These are phyloP conservation scores for Mortierella sp. DNA, from an alignment of 371 early-diverging fungal genomes.

Conservation along the genomic window DNA sequence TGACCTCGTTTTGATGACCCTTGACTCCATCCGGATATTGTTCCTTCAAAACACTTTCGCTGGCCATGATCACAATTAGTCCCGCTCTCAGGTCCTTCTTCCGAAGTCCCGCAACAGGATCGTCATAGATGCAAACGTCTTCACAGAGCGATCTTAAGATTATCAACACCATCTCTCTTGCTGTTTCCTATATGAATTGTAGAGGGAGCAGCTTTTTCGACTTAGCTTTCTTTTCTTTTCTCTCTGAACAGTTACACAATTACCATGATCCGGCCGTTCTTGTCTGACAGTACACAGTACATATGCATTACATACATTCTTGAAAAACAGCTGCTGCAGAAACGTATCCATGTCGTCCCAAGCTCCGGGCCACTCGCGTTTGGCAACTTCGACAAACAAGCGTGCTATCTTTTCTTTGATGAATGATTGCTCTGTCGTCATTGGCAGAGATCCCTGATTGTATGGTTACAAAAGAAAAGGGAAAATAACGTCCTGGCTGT, in stretches of 20 bases:
- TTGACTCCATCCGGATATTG: constrained; percentile 56
- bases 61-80: constrained; percentile 53
- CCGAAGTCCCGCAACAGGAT: constrained; percentile 60
- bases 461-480: background rate
- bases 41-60: constrained; percentile 32
- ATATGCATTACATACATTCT: constrained; percentile 58
- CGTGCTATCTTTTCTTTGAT: constrained; percentile 63
- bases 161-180: constrained; percentile 57
- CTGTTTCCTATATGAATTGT: constrained; percentile 54
- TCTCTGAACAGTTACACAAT: too few species aligned
- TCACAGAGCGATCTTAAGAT: constrained; percentile 60
- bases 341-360: constrained; percentile 65
- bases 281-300: too few species aligned
- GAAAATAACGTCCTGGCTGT: too few species aligned
- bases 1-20: constrained; percentile 32
- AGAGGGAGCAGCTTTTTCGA: too few species aligned
- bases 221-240: too few species aligned
- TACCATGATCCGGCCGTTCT: too few species aligned
- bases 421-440: constrained; percentile 41
- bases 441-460: constrained; percentile 22
- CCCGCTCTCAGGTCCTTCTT: constrained; percentile 63
- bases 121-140: constrained; percentile 68
- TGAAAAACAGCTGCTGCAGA: constrained; percentile 55
- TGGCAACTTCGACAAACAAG: constrained; percentile 64
- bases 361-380: constrained; percentile 64